Base-by-base conservation (phyloP, 2,329 filamentous ascomycete species). In the Endocalyx cinctus region DNA sequence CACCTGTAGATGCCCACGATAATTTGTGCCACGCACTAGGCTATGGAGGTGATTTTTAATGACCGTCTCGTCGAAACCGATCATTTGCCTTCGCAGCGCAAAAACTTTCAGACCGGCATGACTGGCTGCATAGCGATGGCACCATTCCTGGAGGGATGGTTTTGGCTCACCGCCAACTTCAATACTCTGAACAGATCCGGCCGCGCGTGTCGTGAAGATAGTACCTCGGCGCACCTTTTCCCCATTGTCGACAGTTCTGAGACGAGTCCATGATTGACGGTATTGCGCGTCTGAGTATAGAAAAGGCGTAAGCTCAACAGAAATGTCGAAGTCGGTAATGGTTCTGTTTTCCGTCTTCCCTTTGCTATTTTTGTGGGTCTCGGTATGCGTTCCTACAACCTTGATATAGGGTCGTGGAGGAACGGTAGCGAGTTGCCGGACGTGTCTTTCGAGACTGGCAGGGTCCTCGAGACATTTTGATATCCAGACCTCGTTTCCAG, bases 151-250 rank as follows among this genome's bases (percentile, higher is more conserved):
- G 10, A 79, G 55, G 14, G 48, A 59, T 22, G 48, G 69, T 50
- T 58, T 62, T 38, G 46, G 46, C 8, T 43, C 38, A 17, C 46
- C 41, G 10, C 66, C 64, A 10, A 70, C 54, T 45, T 73, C 67
- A 35, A 72, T 56, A 38, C 62, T 62, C 38, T 66, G 61, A 33
- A 55, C 60, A 17, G 49, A 52, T 4, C 62, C 64, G 3, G 37
- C 39, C 0, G 46, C 54, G 12, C 49, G 48, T 35, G 45, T 52
- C 17, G 69, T 65, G 12, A 77, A 63, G 31, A 79, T 64, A 4
- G 77, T 78, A 14, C 84, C 84, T n/a, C 84, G 79, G 34, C 73
- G 69, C 8, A 73, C 72, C 42, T 77, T 74, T 45, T 82, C 74
- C 33, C 67, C 61, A 48, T 81, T 75, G 30, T 74, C 65, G 0